A percentile compares a stretch with the other conserved stretches of the same genome.
phyloP scores from a whole-genome alignment of 169 alveolate species.

The Eimeria acervulina region DNA sequence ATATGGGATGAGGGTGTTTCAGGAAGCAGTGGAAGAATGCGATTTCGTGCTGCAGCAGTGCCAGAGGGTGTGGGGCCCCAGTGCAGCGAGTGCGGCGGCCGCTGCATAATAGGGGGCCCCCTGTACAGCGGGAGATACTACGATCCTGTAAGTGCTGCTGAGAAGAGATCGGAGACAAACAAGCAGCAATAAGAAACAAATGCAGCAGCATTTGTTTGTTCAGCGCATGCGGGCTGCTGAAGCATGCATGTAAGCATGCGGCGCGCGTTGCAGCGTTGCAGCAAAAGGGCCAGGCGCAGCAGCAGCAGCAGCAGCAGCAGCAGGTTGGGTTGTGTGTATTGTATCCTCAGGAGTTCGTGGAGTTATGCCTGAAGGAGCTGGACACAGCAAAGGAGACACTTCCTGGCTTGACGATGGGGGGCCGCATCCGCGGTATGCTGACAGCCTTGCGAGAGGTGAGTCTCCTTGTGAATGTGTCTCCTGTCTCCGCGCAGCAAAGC shows the following conservation, averaged over 20 bases:
- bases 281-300: neutral
- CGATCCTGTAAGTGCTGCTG: slow-evolving; percentile 82
- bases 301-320: slow-evolving; percentile 8
- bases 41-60: slow-evolving; percentile 67
- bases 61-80: slow-evolving; percentile 56
- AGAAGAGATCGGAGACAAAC: neutral
- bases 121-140: slow-evolving; percentile 88
- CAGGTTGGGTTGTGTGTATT: neutral
- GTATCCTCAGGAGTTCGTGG: slow-evolving; percentile 35
- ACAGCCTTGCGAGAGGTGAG: slow-evolving; percentile 84
- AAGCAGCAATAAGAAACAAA: neutral
- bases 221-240: neutral
- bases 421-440: slow-evolving; percentile 79
- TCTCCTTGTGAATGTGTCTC: neutral
- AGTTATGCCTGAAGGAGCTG: slow-evolving; percentile 37
- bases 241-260: neutral
- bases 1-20: neutral
- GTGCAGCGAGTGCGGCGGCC: slow-evolving; percentile 83
- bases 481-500: neutral
- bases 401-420: slow-evolving; percentile 80
- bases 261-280: neutral
- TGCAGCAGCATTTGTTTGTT: too few relatives aligned
- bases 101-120: slow-evolving; percentile 88
- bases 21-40: neutral
- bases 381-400: slow-evolving; percentile 69